Evolutionary conservation across 495 filamentous ascomycete species (phyloP), one percentile per base, ranked within the genome.

Genomic region (Stereocaulon alpinum): DNA sequence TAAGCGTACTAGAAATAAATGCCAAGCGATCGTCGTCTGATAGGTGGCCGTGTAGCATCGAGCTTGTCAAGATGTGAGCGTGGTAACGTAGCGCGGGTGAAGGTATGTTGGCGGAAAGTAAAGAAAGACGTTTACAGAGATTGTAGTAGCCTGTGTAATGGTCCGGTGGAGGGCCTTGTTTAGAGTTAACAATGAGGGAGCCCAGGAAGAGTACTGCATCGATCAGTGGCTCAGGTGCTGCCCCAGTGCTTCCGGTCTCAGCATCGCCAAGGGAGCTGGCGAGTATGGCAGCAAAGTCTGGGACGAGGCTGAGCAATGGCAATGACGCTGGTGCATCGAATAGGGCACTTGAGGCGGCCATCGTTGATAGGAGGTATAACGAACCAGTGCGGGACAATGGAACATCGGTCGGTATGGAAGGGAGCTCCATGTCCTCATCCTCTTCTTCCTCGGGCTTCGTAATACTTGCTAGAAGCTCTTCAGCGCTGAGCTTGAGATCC

Each of bases 1-100:
- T 85, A 30, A 97, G 76, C 4, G 92, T 85, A 49, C 88, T 84
- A 45, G 82, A 79, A 12, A 97, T 86, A 59, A 95, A 86, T 5
- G 84, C 80, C 43, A 94, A 79, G 2, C 90, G 80, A 32, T 82
- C 77, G 0, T 80, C 69, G 45, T 86, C 80, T 2, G 83, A 81
- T 1, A 91, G 89, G 65, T 96, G 84, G 22, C 80, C 79, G 69
- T 90, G 88, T 1, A 97, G 76, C 40, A 95, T 72, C 2, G 74
- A 75, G 1, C 83, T 80, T 15, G 91, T 85, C 11, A 96, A 83
- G 37, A 77, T 74, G 54, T 91, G 88, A 3, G 92, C 85, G 0
- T 85, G 79, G 66, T 84, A 88, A 48, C 89, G 79, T 60, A 89
- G 73, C 42, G 80, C 74, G 61, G 89, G 74, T 55, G 80, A 74